Percentiles rank a stretch among this genome's conserved stretches.
phyloP scores from a whole-genome alignment of 2,329 filamentous ascomycete genomes.

The Leptographium lundbergii region DNA sequence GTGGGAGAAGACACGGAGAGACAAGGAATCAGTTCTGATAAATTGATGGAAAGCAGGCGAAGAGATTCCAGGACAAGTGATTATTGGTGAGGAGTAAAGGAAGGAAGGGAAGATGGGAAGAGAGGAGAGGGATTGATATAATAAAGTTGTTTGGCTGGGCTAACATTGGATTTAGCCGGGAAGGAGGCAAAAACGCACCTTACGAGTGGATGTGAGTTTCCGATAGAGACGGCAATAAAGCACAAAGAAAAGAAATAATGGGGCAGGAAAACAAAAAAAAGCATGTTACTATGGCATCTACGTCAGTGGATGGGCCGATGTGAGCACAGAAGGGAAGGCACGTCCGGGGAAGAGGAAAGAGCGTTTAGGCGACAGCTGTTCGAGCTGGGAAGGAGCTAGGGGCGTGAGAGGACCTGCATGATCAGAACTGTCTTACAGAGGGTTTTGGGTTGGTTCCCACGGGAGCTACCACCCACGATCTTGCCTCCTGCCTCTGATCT shows the following conservation, averaged over 20 bases:
- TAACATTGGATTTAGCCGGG: not conserved
- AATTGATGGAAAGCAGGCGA: not conserved
- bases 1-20: not conserved
- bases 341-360: not conserved
- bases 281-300: not conserved
- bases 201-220: not conserved
- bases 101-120: not conserved
- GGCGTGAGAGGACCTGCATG: not conserved
- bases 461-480: not conserved
- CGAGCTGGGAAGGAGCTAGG: not conserved
- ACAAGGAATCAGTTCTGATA: not conserved
- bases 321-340: not conserved
- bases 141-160: not conserved
- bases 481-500: not conserved
- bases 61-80: not conserved
- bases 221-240: not conserved
- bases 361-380: not conserved
- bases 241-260: not conserved
- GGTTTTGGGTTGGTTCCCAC: not conserved
- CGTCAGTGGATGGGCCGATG: not conserved
- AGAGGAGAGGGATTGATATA: not conserved
- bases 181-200: conserved; percentile 7
- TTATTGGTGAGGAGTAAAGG: not conserved
- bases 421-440: not conserved
- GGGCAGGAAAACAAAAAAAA: not conserved